Base-by-base conservation (phyloP, 805 yeast species). In the Blastobotrys americana region DNA sequence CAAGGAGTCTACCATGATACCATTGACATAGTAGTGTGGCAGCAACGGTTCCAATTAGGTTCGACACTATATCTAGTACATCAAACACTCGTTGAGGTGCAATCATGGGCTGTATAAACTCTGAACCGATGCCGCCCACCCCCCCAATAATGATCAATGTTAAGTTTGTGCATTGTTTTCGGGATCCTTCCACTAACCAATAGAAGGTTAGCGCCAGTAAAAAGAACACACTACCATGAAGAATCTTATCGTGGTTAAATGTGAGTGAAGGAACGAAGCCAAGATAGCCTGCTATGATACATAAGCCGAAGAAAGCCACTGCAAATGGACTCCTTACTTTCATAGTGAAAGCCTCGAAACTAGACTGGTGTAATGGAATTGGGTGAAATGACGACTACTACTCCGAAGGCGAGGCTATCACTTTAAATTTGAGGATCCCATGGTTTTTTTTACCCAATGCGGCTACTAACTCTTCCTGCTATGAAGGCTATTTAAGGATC, bases 161-260 rank as follows among this genome's bases (percentile, higher is more conserved):
- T 16, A 63, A 44, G 25, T 65, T 56, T 37, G 63, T 56, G 15
- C 65, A 56, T 17, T 70, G 55, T 39, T 62, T 57, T 9, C 72
- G 56, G 3, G 65, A 49, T 5, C 65, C 49, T 44, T 68, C 73
- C 4, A 68, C 46, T 18, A 66, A 54, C 73, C 73, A 68, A 59
- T 69, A 68, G 47, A 69, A 65, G n/a, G 55, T 48, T 18, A 63
- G 43, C 5, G 69, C 59, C 16, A 68, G 50, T 18, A 63, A 37
- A 41, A 69, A 65, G 47, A 68, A 68, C 19, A 64, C 58, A 5
- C 50, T 44, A 22, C 60, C 60, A 40, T 69, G 73, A 22, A 64
- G 51, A 4, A 53, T 46, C 49, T 68, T 69, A 51, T 69, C 56
- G 63, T 60, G 47, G 55, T 56, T 20, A 71, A 41, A 33, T 13